phyloP scores from a whole-genome alignment of 2,329 filamentous ascomycete genomes.

The Chrysoporthe deuterocubensis region DNA sequence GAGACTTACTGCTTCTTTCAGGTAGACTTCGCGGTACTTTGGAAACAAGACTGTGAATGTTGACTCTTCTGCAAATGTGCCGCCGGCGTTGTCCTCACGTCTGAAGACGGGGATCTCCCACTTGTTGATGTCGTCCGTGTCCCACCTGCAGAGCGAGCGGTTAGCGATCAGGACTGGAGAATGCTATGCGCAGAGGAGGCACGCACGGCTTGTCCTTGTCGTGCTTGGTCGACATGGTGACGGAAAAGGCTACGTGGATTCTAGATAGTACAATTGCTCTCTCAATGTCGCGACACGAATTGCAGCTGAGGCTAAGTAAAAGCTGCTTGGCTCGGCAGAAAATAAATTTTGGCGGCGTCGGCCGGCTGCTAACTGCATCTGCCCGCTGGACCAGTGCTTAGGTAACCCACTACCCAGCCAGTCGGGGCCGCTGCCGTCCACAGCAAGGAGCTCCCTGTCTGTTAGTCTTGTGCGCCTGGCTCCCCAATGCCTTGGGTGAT shows the following conservation, averaged over 20 bases:
- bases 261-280: background rate
- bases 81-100: conserved; percentile 80
- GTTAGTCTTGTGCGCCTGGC: background rate
- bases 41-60: conserved; percentile 88
- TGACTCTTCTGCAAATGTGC: conserved; percentile 90
- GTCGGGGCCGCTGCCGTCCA: conserved; percentile 16
- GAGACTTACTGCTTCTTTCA: conserved; percentile 71
- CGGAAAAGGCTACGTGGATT: background rate
- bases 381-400: conserved; percentile 1
- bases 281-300: background rate
- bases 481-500: background rate
- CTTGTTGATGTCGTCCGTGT: conserved; percentile 96
- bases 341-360: conserved; percentile 15
- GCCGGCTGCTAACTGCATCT: conserved; percentile 5
- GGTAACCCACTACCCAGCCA: conserved; percentile 9
- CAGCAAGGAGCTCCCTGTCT: background rate
- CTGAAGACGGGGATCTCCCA: conserved; percentile 92
- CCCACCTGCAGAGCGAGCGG: conserved; percentile 57
- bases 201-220: conserved; percentile 76
- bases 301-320: background rate
- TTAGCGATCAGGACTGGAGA: conserved; percentile 8
- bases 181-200: background rate
- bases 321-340: background rate
- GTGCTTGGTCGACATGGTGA: conserved; percentile 81
- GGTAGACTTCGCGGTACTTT: conserved; percentile 93